Evolutionary conservation across 345 rosid species (phyloP).

Genomic region (Brassica cretica): DNA sequence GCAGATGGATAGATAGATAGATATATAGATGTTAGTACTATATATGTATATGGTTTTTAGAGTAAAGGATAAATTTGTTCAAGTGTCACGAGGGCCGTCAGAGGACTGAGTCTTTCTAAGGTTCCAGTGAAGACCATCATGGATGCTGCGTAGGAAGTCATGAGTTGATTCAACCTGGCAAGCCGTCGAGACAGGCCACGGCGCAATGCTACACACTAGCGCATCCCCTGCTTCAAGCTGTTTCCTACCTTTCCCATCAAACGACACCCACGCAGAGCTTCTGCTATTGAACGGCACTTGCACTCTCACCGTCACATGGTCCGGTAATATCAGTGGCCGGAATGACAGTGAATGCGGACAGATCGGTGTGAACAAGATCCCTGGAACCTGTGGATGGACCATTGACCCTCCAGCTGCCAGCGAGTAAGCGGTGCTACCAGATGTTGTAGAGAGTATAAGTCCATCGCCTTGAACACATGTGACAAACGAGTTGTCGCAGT

Average conservation of each 20-base stretch:
- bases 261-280: constrained; percentile 91
- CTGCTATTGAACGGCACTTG: constrained; percentile 91
- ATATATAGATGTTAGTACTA: not conserved
- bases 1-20: too few relatives aligned
- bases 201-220: constrained; percentile 93
- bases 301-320: constrained; percentile 82
- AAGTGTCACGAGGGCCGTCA: constrained; percentile 65
- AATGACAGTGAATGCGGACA: constrained; percentile 97
- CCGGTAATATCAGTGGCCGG: constrained; percentile 93
- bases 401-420: constrained; percentile 99
- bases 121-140: constrained; percentile 97
- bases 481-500: constrained; percentile 86
- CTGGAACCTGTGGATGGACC: constrained; percentile 99
- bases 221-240: constrained; percentile 83
- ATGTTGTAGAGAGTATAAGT: constrained; percentile 90
- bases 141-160: constrained; percentile 88
- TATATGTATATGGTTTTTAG: not conserved
- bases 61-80: constrained; percentile 7
- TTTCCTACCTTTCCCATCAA: constrained; percentile 92
- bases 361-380: constrained; percentile 94
- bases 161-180: constrained; percentile 80
- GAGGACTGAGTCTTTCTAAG: constrained; percentile 74
- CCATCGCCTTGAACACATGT: constrained; percentile 99
- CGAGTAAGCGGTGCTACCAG: constrained; percentile 99
- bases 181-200: constrained; percentile 97